phyloP scores from a whole-genome alignment of 176 grass and related monocot species.

The Ananas comosus region DNA sequence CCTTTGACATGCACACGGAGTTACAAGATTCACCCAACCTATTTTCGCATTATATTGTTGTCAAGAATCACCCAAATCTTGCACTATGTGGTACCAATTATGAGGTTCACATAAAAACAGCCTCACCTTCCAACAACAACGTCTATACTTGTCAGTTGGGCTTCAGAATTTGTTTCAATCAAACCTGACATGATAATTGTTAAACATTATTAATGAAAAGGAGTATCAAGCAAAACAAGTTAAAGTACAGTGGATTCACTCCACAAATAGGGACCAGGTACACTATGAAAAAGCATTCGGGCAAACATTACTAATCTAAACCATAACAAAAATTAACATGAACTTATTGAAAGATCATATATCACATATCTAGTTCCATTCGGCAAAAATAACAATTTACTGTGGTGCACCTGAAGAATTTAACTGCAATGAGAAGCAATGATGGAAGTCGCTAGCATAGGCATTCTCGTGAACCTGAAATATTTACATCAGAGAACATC shows the following conservation, averaged over 20 bases:
- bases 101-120: conserved; percentile 19
- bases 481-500: conserved; percentile 11
- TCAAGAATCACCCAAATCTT: conserved; percentile 8
- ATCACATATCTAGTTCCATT: background rate
- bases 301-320: background rate
- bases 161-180: conserved; percentile 42
- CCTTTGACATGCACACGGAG: conserved; percentile 50
- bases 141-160: conserved; percentile 63
- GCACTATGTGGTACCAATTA: conserved; percentile 8
- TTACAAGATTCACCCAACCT: conserved; percentile 75
- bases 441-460: conserved; percentile 83
- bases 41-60: conserved; percentile 28
- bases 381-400: background rate
- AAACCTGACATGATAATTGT: conserved; percentile 34
- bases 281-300: background rate
- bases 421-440: conserved; percentile 59
- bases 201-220: conserved; percentile 14
- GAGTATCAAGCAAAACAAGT: background rate
- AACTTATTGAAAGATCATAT: background rate
- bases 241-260: background rate
- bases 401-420: conserved; percentile 57
- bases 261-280: background rate
- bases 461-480: conserved; percentile 94
- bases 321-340: background rate
- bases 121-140: conserved; percentile 67